phyloP scores from a whole-genome alignment of 305 asterid genomes.

The Ilex paraguariensis region DNA sequence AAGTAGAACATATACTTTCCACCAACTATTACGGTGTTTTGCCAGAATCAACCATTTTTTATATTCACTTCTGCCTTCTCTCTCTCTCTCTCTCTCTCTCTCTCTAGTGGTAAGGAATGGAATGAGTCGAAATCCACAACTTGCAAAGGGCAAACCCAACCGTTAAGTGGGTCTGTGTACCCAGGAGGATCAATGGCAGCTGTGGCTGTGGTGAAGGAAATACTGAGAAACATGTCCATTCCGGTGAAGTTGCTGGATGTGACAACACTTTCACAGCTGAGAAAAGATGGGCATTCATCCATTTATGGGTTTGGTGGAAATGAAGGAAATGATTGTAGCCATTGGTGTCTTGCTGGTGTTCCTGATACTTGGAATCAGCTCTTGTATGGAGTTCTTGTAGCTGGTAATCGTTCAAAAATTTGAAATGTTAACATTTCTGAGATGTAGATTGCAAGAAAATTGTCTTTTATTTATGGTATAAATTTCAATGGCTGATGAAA shows the following conservation, averaged over 20 bases:
- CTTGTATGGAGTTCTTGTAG: constrained; percentile 38
- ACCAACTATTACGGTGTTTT: too few relatives aligned
- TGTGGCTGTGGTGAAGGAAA: constrained; percentile 42
- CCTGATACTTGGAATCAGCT: constrained; percentile 75
- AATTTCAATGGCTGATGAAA: too few relatives aligned
- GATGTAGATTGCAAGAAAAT: too few relatives aligned
- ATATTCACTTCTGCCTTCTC: too few relatives aligned
- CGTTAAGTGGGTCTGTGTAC: constrained; percentile 27
- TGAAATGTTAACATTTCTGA: too few relatives aligned
- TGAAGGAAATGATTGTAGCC: constrained; percentile 56
- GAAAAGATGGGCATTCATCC: constrained; percentile 77
- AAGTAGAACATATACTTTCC: too few relatives aligned
- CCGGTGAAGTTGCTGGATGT: constrained; percentile 48
- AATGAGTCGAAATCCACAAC: constrained; percentile 26
- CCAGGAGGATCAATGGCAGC: constrained; percentile 42
- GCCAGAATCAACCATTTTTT: too few relatives aligned
- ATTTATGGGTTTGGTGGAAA: constrained; percentile 36
- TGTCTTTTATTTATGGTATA: too few relatives aligned
- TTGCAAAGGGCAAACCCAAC: constrained; percentile 49
- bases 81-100: too few relatives aligned
- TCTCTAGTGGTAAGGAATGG: constrained; percentile 54
- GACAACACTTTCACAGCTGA: constrained; percentile 47
- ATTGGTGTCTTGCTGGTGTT: constrained; percentile 75
- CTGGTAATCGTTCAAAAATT: too few relatives aligned
- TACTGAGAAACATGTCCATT: constrained; percentile 36